Percentiles rank a stretch among this genome's conserved stretches.
Evolutionary conservation across 495 filamentous ascomycete genomes (phyloP).

Genomic region (Neurospora sublineolata): DNA sequence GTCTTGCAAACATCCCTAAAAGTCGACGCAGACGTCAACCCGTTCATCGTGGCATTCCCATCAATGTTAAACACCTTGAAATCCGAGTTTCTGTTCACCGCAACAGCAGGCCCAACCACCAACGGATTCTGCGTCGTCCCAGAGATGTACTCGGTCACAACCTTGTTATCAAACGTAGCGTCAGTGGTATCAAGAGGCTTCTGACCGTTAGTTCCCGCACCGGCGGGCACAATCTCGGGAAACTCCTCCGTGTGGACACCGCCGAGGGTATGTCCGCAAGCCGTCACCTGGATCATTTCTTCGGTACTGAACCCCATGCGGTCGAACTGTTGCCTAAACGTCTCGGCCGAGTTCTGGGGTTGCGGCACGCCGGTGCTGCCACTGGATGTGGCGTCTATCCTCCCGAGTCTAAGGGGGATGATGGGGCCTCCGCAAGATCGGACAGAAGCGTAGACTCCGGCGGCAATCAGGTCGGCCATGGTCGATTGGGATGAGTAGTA

Average conservation of each 20-base stretch:
- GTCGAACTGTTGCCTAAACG: conserved; percentile 42
- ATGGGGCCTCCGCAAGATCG: conserved; percentile 48
- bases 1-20: conserved; percentile 37
- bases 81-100: conserved; percentile 38
- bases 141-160: conserved; percentile 45
- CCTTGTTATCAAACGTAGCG: conserved; percentile 41
- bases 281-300: conserved; percentile 50
- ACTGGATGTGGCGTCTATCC: conserved; percentile 40
- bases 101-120: conserved; percentile 35
- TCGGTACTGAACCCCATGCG: conserved; percentile 45
- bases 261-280: conserved; percentile 52
- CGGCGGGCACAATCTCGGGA: conserved; percentile 38
- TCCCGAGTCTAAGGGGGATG: conserved; percentile 42
- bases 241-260: conserved; percentile 47
- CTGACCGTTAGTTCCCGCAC: conserved; percentile 35
- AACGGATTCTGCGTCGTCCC: conserved; percentile 43
- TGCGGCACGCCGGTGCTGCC: conserved; percentile 46
- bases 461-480: conserved; percentile 47
- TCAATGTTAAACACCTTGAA: conserved; percentile 47
- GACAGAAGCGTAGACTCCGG: conserved; percentile 45
- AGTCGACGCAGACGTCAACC: conserved; percentile 30
- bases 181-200: conserved; percentile 34
- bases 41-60: conserved; percentile 41
- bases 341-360: conserved; percentile 41
- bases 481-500: conserved; percentile 41